These are phyloP conservation scores for Plasmodium falciparum DNA, from an alignment of 169 alveolate species.

Conservation along the genomic window DNA sequence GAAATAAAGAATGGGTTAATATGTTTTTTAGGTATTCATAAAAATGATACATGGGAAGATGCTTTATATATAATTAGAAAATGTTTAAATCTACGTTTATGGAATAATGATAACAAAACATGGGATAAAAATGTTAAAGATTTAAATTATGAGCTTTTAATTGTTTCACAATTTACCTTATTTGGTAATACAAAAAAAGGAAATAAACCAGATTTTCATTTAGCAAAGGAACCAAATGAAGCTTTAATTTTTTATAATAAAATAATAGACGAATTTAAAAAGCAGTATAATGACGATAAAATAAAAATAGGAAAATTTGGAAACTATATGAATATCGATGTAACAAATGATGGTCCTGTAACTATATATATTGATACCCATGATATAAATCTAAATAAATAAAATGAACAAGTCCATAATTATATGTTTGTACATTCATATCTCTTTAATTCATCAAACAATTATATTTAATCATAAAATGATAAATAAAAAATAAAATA, in stretches of 20 bases:
- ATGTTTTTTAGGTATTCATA: constrained; percentile 65
- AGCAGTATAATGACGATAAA: constrained; percentile 51
- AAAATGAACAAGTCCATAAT: neutral
- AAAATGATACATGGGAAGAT: constrained; percentile 68
- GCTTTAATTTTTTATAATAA: constrained; percentile 89
- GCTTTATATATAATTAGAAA: constrained; percentile 82
- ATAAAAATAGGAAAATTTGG: constrained; percentile 88
- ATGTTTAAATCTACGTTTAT: constrained; percentile 88
- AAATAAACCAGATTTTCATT: constrained; percentile 94
- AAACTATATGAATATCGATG: constrained; percentile 90
- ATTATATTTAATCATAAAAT: too few relatives aligned
- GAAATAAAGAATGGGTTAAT: constrained; percentile 52
- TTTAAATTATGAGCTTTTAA: constrained; percentile 87
- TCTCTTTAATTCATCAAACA: too few relatives aligned
- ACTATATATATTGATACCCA: constrained; percentile 85
- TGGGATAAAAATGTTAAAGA: constrained; percentile 92
- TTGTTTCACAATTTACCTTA: constrained; percentile 94
- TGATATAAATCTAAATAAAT: constrained; percentile 29
- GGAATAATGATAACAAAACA: constrained; percentile 87
- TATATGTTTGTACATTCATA: too few relatives aligned
- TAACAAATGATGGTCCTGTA: constrained; percentile 95
- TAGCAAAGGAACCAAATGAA: constrained; percentile 92
- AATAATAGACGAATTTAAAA: constrained; percentile 83
- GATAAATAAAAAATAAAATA: too few relatives aligned
- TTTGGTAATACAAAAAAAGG: constrained; percentile 92